Evolutionary conservation across 305 asterid genomes (phyloP), one percentile per base, ranked within the genome.

Genomic region (Fraxinus nigra): DNA sequence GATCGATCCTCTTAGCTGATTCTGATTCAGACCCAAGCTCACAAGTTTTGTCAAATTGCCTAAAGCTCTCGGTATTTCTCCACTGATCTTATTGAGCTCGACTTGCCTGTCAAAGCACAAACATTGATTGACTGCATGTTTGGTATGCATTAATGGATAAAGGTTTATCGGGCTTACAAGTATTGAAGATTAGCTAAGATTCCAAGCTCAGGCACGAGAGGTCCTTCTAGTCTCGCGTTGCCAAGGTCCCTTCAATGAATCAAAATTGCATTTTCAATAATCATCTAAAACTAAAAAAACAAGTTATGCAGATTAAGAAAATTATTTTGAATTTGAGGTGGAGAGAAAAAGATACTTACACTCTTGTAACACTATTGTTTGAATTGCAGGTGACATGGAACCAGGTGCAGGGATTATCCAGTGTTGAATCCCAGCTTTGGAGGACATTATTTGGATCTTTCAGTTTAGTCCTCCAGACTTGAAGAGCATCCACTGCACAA

Each of bases 381-480:
- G 0, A 0, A 48, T 89, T 86, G 84, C 91, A 90, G 0, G 90
- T 81, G 56, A 90, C 70, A 72, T 90, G 90, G 54, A 82, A 82
- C 90, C 90, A 88, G 75, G 88, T 86, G 75, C 92, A 90, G 8
- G 93, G 91, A 85, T 86, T 89, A 1, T 72, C 73, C 14, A 87
- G 84, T 0, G 90, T 90, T 22, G 92, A 86, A 87, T 90, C 93
- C 93, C 92, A 90, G 85, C 88, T 87, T 85, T 78, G 86, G 1
- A 90, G 93, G 5, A 86, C 91, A 78, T 86, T 87, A 75, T 87
- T 80, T 18, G 92, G 93, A 59, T 90, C 93, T 0, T 0, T 11
- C 70, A 90, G 10, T 0, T 22, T 0, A 8, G 7, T 0, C 72
- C 32, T 90, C 89, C 86, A 87, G 1, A 13, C 43, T 40, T 69